Base-by-base conservation (phyloP, 2,329 filamentous ascomycete species). In the Xylariaceae sp. region DNA sequence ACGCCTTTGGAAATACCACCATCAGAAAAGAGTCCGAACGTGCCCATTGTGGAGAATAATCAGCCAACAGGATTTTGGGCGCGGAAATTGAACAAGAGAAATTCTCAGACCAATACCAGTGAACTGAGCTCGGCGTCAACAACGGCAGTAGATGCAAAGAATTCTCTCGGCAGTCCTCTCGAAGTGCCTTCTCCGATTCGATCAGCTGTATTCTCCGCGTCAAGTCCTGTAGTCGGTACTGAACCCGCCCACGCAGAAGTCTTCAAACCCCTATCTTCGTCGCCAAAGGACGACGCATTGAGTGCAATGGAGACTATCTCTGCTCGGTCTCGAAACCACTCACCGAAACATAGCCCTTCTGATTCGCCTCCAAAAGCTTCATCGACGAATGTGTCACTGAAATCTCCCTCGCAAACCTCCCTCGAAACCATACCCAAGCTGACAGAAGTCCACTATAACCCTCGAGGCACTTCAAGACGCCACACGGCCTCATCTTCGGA, bases 191-290 rank as follows among this genome's bases (percentile, higher is more conserved):
- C 79, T 65, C 77, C 78, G 1, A 77, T 88, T 61, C 78, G 85
- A 51, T 83, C 87, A 2, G 78, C 80, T 44, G 87, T 87, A 0
- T 86, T 88, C 65, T 82, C 84, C 9, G 81, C 82, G 30, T 81
- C 87, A 1, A 81, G 84, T 57, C 87, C 89, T 1, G 77, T 87
- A 17, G 82, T 92, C 5, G 85, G 83, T 35, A 85, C 86, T 0
- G 87, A 91, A 66, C 79, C 82, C 39, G 80, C 83, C 0, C 86
- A 87, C 62, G 84, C 85, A 17, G 87, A 91, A 61, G 78, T 85
- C 10, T 82, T 83, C 64, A 83, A 82, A 61, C 78, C 81, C 11
- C 82, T 80, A 3, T 78, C 77, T 1, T 82, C 81, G 37, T 79
- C 80, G 4, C 80, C 82, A 1, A 82, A 85, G 53, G 78, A 78